Evolutionary conservation across 2,329 filamentous ascomycete genomes (phyloP).

Genomic region (Hymenoscyphus linearis): DNA sequence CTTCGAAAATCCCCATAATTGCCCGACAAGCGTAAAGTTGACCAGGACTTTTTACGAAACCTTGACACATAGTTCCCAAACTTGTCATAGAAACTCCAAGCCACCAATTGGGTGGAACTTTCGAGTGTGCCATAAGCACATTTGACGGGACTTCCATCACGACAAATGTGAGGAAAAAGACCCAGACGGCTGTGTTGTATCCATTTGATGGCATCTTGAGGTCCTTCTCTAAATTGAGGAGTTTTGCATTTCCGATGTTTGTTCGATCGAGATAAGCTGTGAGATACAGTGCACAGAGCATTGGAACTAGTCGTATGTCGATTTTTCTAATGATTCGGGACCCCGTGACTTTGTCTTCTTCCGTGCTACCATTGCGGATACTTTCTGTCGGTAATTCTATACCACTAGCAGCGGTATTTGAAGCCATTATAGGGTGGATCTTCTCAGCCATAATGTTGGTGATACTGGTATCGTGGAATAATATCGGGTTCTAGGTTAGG

Average conservation of each 20-base stretch:
- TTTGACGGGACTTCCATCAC: slow-evolving; percentile 20
- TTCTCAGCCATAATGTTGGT: not conserved
- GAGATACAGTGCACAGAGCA: not conserved
- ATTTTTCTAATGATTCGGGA: slow-evolving; percentile 3
- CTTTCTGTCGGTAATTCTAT: not conserved
- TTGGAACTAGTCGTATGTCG: slow-evolving; percentile 1
- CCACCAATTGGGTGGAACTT: slow-evolving; percentile 43
- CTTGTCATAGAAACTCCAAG: slow-evolving; percentile 40
- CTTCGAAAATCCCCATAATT: slow-evolving; percentile 41
- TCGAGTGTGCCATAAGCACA: slow-evolving; percentile 33
- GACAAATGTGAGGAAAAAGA: slow-evolving; percentile 17
- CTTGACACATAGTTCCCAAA: slow-evolving; percentile 1
- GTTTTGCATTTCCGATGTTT: slow-evolving; percentile 15
- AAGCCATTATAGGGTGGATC: not conserved
- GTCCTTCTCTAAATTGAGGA: slow-evolving; percentile 23
- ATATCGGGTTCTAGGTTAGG: not conserved
- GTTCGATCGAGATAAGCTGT: slow-evolving; percentile 7
- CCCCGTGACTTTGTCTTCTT: slow-evolving; percentile 36
- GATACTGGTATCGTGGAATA: not conserved
- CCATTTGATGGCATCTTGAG: slow-evolving; percentile 18
- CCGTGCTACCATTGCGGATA: not conserved
- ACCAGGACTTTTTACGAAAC: not conserved
- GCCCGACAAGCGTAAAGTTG: not conserved
- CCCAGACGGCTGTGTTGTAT: slow-evolving; percentile 23
- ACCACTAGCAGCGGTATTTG: not conserved